Conservation (phyloP, 768 basidiomycete genomes). For the Pulveroboletus sp. region DNA sequence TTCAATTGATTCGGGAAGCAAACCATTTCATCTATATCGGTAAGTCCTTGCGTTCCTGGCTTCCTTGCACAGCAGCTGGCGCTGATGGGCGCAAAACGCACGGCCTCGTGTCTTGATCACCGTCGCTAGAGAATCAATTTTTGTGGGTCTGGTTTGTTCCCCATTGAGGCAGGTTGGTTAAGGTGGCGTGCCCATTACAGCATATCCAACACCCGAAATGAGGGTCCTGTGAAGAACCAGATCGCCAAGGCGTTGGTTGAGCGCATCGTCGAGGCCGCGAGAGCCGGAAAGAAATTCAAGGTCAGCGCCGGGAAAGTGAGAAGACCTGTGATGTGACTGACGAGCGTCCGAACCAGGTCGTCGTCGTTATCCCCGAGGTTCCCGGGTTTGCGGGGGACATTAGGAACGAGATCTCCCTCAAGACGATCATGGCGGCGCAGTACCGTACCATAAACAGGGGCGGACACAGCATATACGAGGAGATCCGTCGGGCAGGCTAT, state of each 20-base stretch:
- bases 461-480: slow-evolving; percentile 81
- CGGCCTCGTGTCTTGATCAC: not conserved
- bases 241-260: slow-evolving; percentile 82
- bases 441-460: slow-evolving; percentile 90
- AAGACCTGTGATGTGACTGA: too few relatives aligned
- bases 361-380: slow-evolving; percentile 85
- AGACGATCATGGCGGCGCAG: slow-evolving; percentile 85
- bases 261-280: slow-evolving; percentile 79
- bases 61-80: not conserved
- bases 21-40: slow-evolving; percentile 92
- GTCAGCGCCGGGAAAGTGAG: too few relatives aligned
- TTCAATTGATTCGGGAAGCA: slow-evolving; percentile 76
- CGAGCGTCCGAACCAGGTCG: slow-evolving; percentile 69
- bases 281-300: slow-evolving; percentile 71
- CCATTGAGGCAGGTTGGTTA: not conserved
- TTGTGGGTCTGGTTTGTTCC: slow-evolving; percentile 52
- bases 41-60: slow-evolving; percentile 33
- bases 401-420: slow-evolving; percentile 56
- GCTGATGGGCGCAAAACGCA: slow-evolving; percentile 9
- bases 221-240: slow-evolving; percentile 71
- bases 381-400: slow-evolving; percentile 89
- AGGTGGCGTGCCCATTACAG: slow-evolving; percentile 36
- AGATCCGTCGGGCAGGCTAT: slow-evolving; percentile 68
- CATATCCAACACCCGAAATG: slow-evolving; percentile 66
- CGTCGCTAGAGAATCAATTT: slow-evolving; percentile 70